A percentile compares a stretch with the other conserved stretches of the same genome.
These are phyloP conservation scores for Backusella tarrabulga DNA, from an alignment of 192 early-diverging fungal species.

Conservation along the genomic window DNA sequence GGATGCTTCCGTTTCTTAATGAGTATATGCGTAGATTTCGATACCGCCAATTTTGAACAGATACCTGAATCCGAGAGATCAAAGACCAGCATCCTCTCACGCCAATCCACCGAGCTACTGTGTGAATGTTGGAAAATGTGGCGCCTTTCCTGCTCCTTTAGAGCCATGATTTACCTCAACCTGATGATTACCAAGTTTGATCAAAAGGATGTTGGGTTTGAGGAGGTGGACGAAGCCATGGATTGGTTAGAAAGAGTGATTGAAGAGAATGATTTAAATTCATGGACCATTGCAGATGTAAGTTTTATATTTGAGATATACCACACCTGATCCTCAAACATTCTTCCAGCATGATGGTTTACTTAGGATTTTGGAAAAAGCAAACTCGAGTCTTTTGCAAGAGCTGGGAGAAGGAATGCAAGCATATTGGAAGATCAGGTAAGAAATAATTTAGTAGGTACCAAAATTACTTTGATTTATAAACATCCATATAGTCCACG, in stretches of 20 bases:
- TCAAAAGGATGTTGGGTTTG: slow-evolving; percentile 32
- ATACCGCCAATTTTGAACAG: slow-evolving; percentile 25
- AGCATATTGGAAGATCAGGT: slow-evolving; percentile 35
- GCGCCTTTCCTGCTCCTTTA: slow-evolving; percentile 53
- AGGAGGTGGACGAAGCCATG: slow-evolving; percentile 41
- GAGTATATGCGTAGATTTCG: slow-evolving; percentile 60
- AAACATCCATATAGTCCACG: slow-evolving; percentile 12
- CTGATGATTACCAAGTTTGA: slow-evolving; percentile 47
- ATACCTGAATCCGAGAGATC: slow-evolving; percentile 38
- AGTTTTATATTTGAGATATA: not conserved
- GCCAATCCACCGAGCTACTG: slow-evolving; percentile 50
- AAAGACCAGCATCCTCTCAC: slow-evolving; percentile 44
- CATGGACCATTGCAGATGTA: slow-evolving; percentile 59
- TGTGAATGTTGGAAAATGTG: slow-evolving; percentile 68
- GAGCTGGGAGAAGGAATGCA: slow-evolving; percentile 28
- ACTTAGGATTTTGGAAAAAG: slow-evolving; percentile 44
- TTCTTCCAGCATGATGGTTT: slow-evolving; percentile 38
- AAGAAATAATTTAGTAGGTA: not conserved
- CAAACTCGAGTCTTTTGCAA: slow-evolving; percentile 43
- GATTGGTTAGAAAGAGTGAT: slow-evolving; percentile 39
- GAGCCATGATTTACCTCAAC: slow-evolving; percentile 49
- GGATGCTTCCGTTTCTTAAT: slow-evolving; percentile 60
- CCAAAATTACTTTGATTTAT: too few species aligned
- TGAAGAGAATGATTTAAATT: slow-evolving; percentile 45
- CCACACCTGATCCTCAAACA: too few species aligned